Evolutionary conservation across 441 rosid species (phyloP).

Genomic region (Rhodomyrtus psidioides): DNA sequence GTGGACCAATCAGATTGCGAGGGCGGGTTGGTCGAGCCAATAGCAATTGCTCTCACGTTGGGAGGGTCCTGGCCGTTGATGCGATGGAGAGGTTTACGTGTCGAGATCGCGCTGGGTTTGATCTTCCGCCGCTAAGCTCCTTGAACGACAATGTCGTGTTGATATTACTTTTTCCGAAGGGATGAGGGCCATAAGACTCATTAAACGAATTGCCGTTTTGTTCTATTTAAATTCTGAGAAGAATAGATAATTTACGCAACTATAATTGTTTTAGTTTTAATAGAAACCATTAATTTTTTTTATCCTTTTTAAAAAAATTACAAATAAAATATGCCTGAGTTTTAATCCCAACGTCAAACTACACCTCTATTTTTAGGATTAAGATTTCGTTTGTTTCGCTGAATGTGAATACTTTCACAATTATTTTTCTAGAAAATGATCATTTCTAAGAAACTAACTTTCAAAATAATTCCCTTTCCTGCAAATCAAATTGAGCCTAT

Average conservation of each 20-base stretch:
- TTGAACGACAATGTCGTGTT: background rate
- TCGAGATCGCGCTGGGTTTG: background rate
- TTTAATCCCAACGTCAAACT: background rate
- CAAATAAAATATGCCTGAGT: rapidly evolving
- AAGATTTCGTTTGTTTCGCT: rapidly evolving
- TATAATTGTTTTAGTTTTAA: background rate
- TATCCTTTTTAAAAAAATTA: background rate
- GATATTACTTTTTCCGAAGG: background rate
- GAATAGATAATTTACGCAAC: background rate
- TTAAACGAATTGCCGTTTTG: background rate
- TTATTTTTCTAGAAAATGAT: no score
- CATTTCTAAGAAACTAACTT: no score
- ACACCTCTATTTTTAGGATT: background rate
- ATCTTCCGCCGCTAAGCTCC: background rate
- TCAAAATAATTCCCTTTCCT: no score
- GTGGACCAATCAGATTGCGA: background rate
- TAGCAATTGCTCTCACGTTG: background rate
- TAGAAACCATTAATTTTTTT: background rate
- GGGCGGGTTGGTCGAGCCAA: background rate
- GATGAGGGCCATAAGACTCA: background rate
- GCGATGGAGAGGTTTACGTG: background rate
- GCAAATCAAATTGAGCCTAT: no score
- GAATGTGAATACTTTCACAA: no score
- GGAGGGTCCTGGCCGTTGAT: background rate
- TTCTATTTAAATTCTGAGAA: no score